phyloP scores from a whole-genome alignment of 768 basidiomycete species.

The Macrolepiota albuminosa region DNA sequence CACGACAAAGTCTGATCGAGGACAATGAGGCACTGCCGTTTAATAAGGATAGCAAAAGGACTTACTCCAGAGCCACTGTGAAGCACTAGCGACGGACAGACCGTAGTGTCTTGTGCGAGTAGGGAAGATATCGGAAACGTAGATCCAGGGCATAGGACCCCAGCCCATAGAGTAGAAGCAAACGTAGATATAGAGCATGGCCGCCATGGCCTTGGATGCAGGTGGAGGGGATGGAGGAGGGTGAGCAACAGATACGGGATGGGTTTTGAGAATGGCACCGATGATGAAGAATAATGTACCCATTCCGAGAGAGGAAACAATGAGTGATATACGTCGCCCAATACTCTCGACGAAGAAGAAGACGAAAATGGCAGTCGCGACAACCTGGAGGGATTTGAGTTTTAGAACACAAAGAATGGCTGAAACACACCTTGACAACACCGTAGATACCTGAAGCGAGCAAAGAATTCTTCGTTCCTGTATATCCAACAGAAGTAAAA shows the following conservation, averaged over 20 bases:
- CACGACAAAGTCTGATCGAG: conserved; percentile 61
- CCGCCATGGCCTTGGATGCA: conserved; percentile 78
- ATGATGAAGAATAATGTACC: conserved; percentile 77
- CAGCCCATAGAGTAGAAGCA: conserved; percentile 88
- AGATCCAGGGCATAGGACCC: conserved; percentile 59
- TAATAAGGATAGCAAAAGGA: conserved; percentile 5
- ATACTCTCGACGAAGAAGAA: conserved; percentile 63
- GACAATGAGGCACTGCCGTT: not conserved
- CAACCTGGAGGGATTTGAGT: conserved; percentile 22
- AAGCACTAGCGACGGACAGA: conserved; percentile 64
- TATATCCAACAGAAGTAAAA: conserved; percentile 68
- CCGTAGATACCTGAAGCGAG: conserved; percentile 71
- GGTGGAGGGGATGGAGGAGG: conserved; percentile 34
- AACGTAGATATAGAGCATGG: conserved; percentile 82
- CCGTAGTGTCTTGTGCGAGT: conserved; percentile 82
- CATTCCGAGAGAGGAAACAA: conserved; percentile 78
- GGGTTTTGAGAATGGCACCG: conserved; percentile 77
- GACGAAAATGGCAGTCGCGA: conserved; percentile 63
- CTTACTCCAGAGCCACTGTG: conserved; percentile 82
- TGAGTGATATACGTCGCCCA: conserved; percentile 66
- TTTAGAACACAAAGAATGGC: no score
- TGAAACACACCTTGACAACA: conserved; percentile 12
- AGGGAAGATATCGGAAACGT: conserved; percentile 83
- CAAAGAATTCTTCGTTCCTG: conserved; percentile 51
- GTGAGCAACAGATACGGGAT: conserved; percentile 36